Evolutionary conservation across 2,329 filamentous ascomycete species (phyloP), one percentile per base, ranked within the genome.

Genomic region (Neopestalotiopsis sp.): DNA sequence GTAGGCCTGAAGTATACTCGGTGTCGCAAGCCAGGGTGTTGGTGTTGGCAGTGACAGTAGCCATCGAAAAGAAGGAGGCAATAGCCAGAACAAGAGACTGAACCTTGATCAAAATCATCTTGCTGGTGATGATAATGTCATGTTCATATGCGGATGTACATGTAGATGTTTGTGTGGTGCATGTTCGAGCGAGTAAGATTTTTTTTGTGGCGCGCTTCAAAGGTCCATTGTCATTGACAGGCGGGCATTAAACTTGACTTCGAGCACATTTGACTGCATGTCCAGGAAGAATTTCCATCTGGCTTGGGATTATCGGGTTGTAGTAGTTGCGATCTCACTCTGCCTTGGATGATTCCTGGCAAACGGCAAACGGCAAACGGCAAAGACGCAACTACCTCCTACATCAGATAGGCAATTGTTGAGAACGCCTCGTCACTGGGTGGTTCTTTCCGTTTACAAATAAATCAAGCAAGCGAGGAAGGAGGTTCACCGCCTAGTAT

Each of bases 1-100:
- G 38, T 20, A 65, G n/a, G 20, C 24, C 40, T 14, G 62, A 65
- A 32, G 28, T 65, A 20, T 65, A 65, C 10, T 45, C 40, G 20
- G 62, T 65, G 9, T 65, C n/a, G 62, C 62, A 65, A 17, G n/a
- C 13, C 20, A n/a, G 30, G 17, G 38, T n/a, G 24, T 52, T 10
- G n/a, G 38, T 28, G 24, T 28, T 28, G 24, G 24, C 24, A 28
- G 24, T 28, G 24, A 28, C 62, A 20, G 4, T 20, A 7, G 13
- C 13, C 17, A 20, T 12, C 40, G 4, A 52, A 38, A 17, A 14
- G 20, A 49, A 20, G 24, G 40, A 17, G 30, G 62, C 38, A 13
- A 52, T 38, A 40, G 30, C 20, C 2, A 65, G n/a, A 7, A 49
- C 12, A 20, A 49, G 34, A 30, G 24, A 24, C 20, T 34, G 32